Evolutionary conservation across 306 rosid species (phyloP).

Genomic region (Sphenostylis stenocarpa): DNA sequence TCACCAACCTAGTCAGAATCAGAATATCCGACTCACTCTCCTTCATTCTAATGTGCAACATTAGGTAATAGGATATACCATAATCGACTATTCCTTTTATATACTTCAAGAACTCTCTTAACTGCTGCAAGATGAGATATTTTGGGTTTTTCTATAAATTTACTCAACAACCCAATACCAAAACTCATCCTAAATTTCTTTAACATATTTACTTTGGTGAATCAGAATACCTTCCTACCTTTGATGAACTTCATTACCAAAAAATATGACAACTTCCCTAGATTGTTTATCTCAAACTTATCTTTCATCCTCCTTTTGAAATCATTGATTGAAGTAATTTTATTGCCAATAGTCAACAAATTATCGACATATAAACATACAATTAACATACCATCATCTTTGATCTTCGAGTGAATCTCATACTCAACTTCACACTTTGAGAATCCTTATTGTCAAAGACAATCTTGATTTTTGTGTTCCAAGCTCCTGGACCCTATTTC

Average conservation of each 20-base stretch:
- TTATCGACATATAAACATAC: neutral
- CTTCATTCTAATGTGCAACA: neutral
- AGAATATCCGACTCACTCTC: neutral
- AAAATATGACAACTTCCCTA: neutral
- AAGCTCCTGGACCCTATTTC: too few relatives aligned
- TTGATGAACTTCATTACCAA: neutral
- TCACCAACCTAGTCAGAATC: neutral
- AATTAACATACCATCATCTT: neutral
- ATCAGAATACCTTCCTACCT: neutral
- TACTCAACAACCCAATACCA: neutral
- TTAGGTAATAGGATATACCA: neutral
- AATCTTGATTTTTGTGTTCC: too few relatives aligned
- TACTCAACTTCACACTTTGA: neutral
- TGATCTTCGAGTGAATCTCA: neutral
- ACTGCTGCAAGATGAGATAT: neutral
- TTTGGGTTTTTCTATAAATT: too few relatives aligned
- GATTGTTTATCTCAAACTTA: neutral
- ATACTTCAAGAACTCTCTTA: neutral
- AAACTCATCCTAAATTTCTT: neutral
- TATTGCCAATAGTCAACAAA: too few relatives aligned
- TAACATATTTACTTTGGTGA: neutral
- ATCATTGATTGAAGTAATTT: too few relatives aligned
- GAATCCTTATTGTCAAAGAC: too few relatives aligned
- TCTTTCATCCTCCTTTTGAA: neutral
- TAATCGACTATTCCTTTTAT: neutral